These are phyloP conservation scores for Solanum corneliomulleri DNA, from an alignment of 257 asterid genomes.

Conservation along the genomic window DNA sequence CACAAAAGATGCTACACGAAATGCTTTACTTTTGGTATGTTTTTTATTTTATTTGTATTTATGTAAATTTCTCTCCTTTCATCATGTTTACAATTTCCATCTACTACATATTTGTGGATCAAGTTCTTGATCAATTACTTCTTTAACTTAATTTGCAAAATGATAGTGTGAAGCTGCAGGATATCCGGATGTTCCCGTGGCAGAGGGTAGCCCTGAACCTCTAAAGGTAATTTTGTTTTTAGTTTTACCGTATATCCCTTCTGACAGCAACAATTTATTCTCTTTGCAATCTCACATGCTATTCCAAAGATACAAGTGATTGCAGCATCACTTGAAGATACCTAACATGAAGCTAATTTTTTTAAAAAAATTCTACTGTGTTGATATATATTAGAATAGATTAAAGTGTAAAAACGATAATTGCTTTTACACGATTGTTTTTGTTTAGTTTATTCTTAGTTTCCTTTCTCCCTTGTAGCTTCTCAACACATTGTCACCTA, in stretches of 20 bases:
- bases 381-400: background rate
- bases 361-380: background rate
- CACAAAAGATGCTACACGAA: constrained; percentile 74
- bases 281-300: background rate
- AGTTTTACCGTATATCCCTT: background rate
- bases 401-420: background rate
- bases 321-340: background rate
- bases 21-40: constrained; percentile 86
- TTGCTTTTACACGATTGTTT: background rate
- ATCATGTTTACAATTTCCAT: background rate
- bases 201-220: constrained; percentile 79
- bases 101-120: background rate
- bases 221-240: constrained; percentile 51
- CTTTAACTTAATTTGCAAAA: constrained; percentile 57
- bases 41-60: background rate
- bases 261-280: background rate
- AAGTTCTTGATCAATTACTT: constrained; percentile 39
- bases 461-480: background rate
- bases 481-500: background rate
- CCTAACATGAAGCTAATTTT: background rate
- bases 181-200: constrained; percentile 76
- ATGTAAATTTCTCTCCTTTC: background rate
- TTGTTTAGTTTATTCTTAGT: background rate
- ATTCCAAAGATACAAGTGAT: background rate
- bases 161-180: constrained; percentile 99